Evolutionary conservation across 2,329 filamentous ascomycete genomes (phyloP).

Genomic region (Calycina herbarum): DNA sequence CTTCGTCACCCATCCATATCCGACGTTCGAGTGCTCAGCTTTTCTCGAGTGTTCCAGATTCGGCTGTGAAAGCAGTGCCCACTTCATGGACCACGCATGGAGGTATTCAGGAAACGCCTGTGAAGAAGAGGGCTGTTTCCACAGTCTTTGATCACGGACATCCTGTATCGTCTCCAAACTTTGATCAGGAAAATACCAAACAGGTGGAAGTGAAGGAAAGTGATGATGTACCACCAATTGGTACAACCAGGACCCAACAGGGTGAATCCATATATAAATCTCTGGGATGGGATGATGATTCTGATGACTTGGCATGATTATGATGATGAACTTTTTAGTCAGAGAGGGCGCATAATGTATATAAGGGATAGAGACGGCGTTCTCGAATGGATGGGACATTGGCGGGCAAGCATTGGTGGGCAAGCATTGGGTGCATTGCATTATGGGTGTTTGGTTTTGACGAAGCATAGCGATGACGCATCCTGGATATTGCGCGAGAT

Average conservation of each 20-base stretch:
- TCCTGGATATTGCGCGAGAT: constrained; percentile 9
- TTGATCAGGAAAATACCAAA: constrained; percentile 28
- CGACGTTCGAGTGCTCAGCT: constrained; percentile 32
- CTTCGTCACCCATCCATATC: constrained; percentile 32
- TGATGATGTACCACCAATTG: not conserved
- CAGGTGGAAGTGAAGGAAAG: constrained; percentile 6
- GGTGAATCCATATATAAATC: constrained; percentile 38
- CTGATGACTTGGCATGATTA: constrained; percentile 34
- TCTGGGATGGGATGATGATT: constrained; percentile 41
- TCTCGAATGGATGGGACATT: not conserved
- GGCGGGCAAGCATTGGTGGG: not conserved
- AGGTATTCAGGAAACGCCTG: constrained; percentile 33
- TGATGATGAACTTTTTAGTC: constrained; percentile 4
- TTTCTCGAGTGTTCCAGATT: constrained; percentile 31
- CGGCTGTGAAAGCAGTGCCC: constrained; percentile 19
- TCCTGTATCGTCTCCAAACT: constrained; percentile 16
- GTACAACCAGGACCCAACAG: constrained; percentile 11
- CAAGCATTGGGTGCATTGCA: constrained; percentile 10
- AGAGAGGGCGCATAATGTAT: constrained; percentile 3
- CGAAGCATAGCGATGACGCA: constrained; percentile 24
- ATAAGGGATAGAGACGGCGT: constrained; percentile 2
- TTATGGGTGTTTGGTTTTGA: not conserved
- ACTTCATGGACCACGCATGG: constrained; percentile 8
- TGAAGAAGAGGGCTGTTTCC: constrained; percentile 10
- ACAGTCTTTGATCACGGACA: constrained; percentile 23